A percentile compares a stretch with the other conserved stretches of the same genome.
phyloP scores from a whole-genome alignment of 2,329 filamentous ascomycete species.

The Cercospora sesami region DNA sequence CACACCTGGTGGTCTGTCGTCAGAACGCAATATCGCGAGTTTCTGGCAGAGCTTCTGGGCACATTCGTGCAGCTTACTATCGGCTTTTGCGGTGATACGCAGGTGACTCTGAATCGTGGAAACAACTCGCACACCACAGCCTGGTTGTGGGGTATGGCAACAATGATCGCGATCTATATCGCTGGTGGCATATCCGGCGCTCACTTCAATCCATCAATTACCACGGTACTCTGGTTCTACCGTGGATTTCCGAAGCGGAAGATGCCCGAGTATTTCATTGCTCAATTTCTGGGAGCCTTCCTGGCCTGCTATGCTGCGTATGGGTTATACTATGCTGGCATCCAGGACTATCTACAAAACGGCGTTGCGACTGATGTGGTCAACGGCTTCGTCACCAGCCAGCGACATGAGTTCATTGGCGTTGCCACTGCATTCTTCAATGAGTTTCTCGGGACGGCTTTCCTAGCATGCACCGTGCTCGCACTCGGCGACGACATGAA shows the following conservation, averaged over 20 bases:
- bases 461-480: constrained; percentile 47
- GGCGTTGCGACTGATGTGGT: constrained; percentile 35
- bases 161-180: constrained; percentile 50
- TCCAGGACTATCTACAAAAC: constrained; percentile 37
- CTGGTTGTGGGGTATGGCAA: constrained; percentile 54
- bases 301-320: constrained; percentile 51
- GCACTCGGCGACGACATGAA: constrained; percentile 38
- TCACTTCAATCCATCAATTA: constrained; percentile 52
- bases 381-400: constrained; percentile 49
- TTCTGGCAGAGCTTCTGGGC: constrained; percentile 55
- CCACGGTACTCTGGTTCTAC: constrained; percentile 46
- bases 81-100: constrained; percentile 54
- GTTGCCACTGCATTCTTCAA: constrained; percentile 51
- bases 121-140: constrained; percentile 46
- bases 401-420: constrained; percentile 46
- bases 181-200: constrained; percentile 51
- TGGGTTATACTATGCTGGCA: constrained; percentile 44
- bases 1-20: constrained; percentile 50
- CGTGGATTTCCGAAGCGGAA: constrained; percentile 56
- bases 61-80: constrained; percentile 43
- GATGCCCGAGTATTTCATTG: constrained; percentile 52
- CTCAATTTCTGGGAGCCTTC: constrained; percentile 56
- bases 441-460: constrained; percentile 49
- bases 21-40: constrained; percentile 54
- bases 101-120: constrained; percentile 40